Percentiles rank a stretch among this genome's conserved stretches.
These are phyloP conservation scores for Cnidoscolus chayamansa DNA, from an alignment of 441 rosid genomes.

Conservation along the genomic window DNA sequence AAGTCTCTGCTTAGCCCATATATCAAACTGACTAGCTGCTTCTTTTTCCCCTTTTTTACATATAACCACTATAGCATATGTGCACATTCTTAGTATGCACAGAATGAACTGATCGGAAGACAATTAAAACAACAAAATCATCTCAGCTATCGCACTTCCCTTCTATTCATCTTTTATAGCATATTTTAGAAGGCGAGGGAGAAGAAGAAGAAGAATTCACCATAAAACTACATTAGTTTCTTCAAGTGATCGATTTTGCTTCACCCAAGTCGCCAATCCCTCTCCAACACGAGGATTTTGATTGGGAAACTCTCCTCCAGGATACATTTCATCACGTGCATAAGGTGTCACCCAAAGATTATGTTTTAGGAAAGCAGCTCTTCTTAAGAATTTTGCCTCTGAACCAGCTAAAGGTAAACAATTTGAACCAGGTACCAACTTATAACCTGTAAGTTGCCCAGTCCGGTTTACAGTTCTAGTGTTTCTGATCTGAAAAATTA, in stretches of 20 bases:
- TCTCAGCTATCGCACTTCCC: too few species aligned
- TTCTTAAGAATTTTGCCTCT: slow-evolving; percentile 75
- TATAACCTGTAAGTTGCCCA: slow-evolving; percentile 81
- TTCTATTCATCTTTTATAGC: background rate
- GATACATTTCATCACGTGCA: slow-evolving; percentile 61
- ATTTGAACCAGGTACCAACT: slow-evolving; percentile 82
- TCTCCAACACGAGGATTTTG: slow-evolving; percentile 84
- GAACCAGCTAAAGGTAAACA: slow-evolving; percentile 80
- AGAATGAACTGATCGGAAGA: too few species aligned
- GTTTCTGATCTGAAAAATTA: slow-evolving; percentile 62
- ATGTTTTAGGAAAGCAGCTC: slow-evolving; percentile 87
- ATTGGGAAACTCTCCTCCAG: slow-evolving; percentile 94
- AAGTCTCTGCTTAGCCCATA: background rate
- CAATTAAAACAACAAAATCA: too few species aligned
- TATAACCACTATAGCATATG: background rate
- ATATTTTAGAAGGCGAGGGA: background rate
- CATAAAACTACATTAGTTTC: slow-evolving; percentile 81
- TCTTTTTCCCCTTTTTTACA: too few species aligned
- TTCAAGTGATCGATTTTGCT: slow-evolving; percentile 74
- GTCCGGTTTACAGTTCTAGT: slow-evolving; percentile 84
- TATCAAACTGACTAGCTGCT: too few species aligned
- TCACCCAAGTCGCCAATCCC: slow-evolving; percentile 84
- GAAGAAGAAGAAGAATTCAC: slow-evolving; percentile 32
- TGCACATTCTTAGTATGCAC: background rate
- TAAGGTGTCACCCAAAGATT: slow-evolving; percentile 88